A percentile compares a stretch with the other conserved stretches of the same genome.
Conservation (phyloP, 169 alveolate species). For the Plasmodium cynomolgi region DNA sequence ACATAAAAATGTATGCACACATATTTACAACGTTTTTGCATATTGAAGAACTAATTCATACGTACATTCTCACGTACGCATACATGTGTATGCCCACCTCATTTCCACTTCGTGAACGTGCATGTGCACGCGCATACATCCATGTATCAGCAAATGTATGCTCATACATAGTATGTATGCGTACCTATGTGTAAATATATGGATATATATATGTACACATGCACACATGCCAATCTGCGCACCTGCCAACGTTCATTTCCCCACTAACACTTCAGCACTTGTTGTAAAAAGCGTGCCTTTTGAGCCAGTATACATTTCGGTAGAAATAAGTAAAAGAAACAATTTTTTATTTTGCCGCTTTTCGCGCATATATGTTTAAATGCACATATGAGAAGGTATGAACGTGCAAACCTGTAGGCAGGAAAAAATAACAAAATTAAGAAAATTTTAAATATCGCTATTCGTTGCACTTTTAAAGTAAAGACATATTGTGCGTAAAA, state of each 20-base stretch:
- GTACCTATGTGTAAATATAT: background rate
- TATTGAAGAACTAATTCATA: conserved; percentile 35
- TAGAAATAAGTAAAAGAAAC: conserved; percentile 26
- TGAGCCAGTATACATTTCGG: conserved; percentile 37
- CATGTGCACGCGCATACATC: conserved; percentile 9
- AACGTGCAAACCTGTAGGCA: conserved; percentile 2
- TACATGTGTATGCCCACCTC: conserved; percentile 12
- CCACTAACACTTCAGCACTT: conserved; percentile 42
- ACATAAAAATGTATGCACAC: conserved; percentile 27
- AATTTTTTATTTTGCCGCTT: conserved; percentile 21
- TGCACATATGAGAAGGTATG: conserved; percentile 4
- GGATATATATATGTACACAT: background rate
- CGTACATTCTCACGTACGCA: conserved; percentile 4
- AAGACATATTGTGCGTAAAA: background rate
- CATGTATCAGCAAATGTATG: background rate
- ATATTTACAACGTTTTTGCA: conserved; percentile 15
- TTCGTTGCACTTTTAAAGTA: conserved; percentile 7
- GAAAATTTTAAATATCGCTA: conserved; percentile 4
- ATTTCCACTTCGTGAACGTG: background rate
- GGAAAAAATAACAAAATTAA: conserved; percentile 20
- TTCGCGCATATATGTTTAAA: conserved; percentile 9
- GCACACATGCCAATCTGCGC: background rate
- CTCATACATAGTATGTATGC: conserved; percentile 2
- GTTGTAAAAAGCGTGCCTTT: conserved; percentile 4
- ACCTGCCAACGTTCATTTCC: background rate